A percentile compares a stretch with the other conserved stretches of the same genome.
These are phyloP conservation scores for Aureobasidium melanogenum DNA, from an alignment of 2,329 filamentous ascomycete genomes.

Conservation along the genomic window DNA sequence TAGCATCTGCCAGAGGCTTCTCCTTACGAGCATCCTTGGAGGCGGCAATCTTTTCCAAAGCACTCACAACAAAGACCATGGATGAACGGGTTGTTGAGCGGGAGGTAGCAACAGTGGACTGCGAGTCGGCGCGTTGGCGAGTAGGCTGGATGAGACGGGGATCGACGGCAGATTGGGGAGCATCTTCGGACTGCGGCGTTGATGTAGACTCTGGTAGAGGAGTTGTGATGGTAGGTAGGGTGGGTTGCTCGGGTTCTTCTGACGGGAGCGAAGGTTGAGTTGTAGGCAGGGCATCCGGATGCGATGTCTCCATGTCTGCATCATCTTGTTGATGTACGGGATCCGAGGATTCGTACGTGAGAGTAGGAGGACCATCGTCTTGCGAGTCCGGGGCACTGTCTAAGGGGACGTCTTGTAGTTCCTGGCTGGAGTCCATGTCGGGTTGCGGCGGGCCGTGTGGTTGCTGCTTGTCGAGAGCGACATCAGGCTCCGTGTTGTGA, in stretches of 20 bases:
- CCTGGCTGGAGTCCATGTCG: constrained; percentile 4
- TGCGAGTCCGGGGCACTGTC: background rate
- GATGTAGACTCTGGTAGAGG: background rate
- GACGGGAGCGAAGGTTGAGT: background rate
- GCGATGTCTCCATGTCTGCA: background rate
- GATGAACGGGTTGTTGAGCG: constrained; percentile 66
- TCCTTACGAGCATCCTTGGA: constrained; percentile 86
- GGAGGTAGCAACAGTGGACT: constrained; percentile 47
- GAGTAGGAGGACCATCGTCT: background rate
- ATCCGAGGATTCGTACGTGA: background rate
- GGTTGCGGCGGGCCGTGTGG: background rate
- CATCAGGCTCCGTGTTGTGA: background rate
- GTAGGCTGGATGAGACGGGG: background rate
- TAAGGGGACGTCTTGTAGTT: constrained; percentile 5
- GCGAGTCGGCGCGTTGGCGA: constrained; percentile 50
- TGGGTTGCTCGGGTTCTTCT: background rate
- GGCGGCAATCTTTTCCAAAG: constrained; percentile 80
- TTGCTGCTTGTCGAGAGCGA: background rate
- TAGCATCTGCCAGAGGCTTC: constrained; percentile 73
- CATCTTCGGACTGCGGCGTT: background rate
- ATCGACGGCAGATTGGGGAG: background rate
- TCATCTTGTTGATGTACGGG: background rate
- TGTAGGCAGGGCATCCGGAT: background rate
- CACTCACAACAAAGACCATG: constrained; percentile 89
- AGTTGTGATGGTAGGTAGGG: background rate